Base-by-base conservation (phyloP, 768 basidiomycete species). In the Podaxis sp. region DNA sequence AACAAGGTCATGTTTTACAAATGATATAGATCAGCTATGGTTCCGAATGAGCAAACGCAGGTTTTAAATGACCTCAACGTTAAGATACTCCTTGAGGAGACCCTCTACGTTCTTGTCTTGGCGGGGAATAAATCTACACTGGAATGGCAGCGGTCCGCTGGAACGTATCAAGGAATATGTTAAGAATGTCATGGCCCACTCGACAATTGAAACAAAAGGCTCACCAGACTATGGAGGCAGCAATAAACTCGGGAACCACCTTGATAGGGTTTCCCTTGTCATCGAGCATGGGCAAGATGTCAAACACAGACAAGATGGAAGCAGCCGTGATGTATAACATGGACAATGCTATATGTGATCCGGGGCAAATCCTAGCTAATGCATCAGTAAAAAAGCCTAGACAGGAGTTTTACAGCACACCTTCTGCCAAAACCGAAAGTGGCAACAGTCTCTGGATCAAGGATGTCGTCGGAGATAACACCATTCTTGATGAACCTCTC, bases 191-290 rank as follows among this genome's bases (percentile, higher is more conserved):
- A 46, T 22, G 2, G 19, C 17, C 0, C 5, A 46, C 44, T 19
- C 17, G 0, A 26, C 22, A 12, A 6, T 12, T 55, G n/a, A 42
- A 12, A 38, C 22, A 55, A 9, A 22, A 15, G 11, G n/a, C 61
- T 55, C 30, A 62, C 61, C 42, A 62, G 24, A 38, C 26, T n/a
- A 55, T 7, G 19, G 61, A 39, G 4, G 28, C 19, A 17, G 52
- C 44, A n/a, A 15, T n/a, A 48, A 64, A 74, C 15, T 71, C 63
- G 26, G 68, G 61, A 15, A 58, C 64, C 3, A 70, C 69, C 46
- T 71, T 68, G n/a, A 72, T 57, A 2, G 64, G 26, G 15, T 69
- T 67, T 36, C 73, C 71, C 61, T 69, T 63, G 26, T 69, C 70
- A 59, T 72, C 70, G 2, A 70, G 67, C 11, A 69, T 67, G 33